These are phyloP conservation scores for Alternaria sp. DNA, from an alignment of 2,329 filamentous ascomycete genomes.

Conservation along the genomic window DNA sequence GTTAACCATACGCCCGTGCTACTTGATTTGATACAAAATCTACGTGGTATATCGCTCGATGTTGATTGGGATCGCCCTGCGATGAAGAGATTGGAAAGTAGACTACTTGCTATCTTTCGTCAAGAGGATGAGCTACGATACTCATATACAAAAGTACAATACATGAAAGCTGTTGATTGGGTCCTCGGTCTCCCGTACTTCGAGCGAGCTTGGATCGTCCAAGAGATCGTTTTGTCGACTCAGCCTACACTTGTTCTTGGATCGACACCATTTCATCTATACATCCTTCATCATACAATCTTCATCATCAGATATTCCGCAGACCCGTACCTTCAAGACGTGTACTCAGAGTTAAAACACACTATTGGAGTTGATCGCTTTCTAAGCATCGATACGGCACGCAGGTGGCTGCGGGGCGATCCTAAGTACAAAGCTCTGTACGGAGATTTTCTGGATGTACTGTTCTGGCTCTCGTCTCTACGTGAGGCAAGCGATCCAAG, in stretches of 20 bases:
- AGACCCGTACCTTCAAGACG: background rate
- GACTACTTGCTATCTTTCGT: background rate
- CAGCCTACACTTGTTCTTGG: background rate
- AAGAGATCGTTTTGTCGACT: background rate
- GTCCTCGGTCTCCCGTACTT: background rate
- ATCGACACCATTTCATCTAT: background rate
- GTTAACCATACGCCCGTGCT: background rate
- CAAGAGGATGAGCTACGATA: background rate
- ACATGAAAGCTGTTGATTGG: background rate
- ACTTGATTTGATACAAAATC: background rate
- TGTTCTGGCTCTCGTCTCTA: background rate
- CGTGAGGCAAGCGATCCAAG: conserved; percentile 1
- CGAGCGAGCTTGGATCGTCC: conserved; percentile 2
- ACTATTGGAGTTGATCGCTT: background rate
- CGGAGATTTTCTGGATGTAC: background rate
- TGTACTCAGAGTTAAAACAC: background rate
- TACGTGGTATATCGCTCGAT: background rate
- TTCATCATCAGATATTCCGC: conserved; percentile 1
- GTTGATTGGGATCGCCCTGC: background rate
- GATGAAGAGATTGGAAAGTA: background rate
- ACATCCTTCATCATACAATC: background rate
- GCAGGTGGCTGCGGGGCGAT: background rate
- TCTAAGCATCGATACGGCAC: background rate
- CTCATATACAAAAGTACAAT: background rate
- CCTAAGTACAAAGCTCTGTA: background rate